Evolutionary conservation across 2,329 filamentous ascomycete species (phyloP), one percentile per base, ranked within the genome.

Genomic region (Mariannaea sp.): DNA sequence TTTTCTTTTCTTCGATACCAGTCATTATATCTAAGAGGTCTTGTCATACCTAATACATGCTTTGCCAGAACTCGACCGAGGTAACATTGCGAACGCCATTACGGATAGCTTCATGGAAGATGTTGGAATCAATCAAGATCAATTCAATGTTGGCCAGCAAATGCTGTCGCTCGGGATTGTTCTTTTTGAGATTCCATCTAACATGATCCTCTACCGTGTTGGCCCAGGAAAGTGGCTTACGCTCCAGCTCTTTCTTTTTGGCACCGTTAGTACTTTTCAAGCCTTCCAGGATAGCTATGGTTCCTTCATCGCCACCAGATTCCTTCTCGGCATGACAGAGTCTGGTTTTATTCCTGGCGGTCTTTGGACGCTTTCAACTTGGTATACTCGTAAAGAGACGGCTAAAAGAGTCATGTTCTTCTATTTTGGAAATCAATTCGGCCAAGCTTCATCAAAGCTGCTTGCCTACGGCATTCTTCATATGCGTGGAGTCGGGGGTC

Each of bases 341-440:
- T 77, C 77, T 1, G 80, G 80, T 1, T 83, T 80, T 57, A 82
- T 83, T 48, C 80, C 80, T 1, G 80, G 80, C 3, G 71, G 72
- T 6, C 67, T 78, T 0, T 80, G 73, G 68, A 79, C 79, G 2
- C 67, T 83, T 1, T 80, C 79, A 0, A 79, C 76, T 1, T 83
- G 80, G 80, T 83, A 83, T 64, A 81, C 78, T 1, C 73, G 73
- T 3, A 70, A 71, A 3, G 80, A 83, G 62, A 78, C 77, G 0
- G 78, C 77, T 49, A 77, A 81, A 54, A 74, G 80, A 7, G 75
- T 81, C 42, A 78, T 78, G 63, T 63, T 82, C 27, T 83, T 83
- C 66, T 83, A 79, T 68, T 79, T 83, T 50, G 81, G 80, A 9
- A 81, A 81, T 60, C 75, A 80, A 62, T 71, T 81, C 13, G 80